A percentile compares a stretch with the other conserved stretches of the same genome.
Evolutionary conservation across 1,139 yeast species (phyloP).

Genomic region (Tardiomyces blankii): DNA sequence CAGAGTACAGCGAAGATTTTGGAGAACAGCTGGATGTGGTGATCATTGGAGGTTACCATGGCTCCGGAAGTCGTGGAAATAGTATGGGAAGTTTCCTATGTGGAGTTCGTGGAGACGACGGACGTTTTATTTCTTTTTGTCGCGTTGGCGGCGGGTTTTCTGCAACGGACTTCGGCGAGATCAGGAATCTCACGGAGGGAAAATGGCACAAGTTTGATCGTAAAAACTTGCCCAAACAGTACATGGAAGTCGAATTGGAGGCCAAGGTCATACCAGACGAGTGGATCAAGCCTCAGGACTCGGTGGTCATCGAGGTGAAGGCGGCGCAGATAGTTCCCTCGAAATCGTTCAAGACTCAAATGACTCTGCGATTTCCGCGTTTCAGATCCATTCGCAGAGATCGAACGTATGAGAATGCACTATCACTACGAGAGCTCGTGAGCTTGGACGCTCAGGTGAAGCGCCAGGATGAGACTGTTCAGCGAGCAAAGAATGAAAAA

Average conservation of each 20-base stretch:
- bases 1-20: slow-evolving; percentile 76
- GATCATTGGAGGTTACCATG: slow-evolving; percentile 68
- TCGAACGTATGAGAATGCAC: slow-evolving; percentile 46
- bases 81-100: slow-evolving; percentile 53
- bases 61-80: slow-evolving; percentile 38
- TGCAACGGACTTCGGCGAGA: slow-evolving; percentile 44
- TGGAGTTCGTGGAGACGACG: slow-evolving; percentile 43
- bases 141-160: slow-evolving; percentile 81
- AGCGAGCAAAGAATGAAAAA: slow-evolving; percentile 5
- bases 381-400: slow-evolving; percentile 61
- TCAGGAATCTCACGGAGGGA: slow-evolving; percentile 46
- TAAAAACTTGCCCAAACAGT: slow-evolving; percentile 26
- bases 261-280: slow-evolving; percentile 41
- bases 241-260: slow-evolving; percentile 42
- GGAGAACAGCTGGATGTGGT: slow-evolving; percentile 79
- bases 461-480: slow-evolving; percentile 5
- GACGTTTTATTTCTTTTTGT: slow-evolving; percentile 51
- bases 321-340: slow-evolving; percentile 59
- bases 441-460: slow-evolving; percentile 13
- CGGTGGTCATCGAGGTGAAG: slow-evolving; percentile 74
- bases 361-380: slow-evolving; percentile 69
- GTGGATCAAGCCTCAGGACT: slow-evolving; percentile 73
- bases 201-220: slow-evolving; percentile 44
- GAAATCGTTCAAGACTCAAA: slow-evolving; percentile 47
- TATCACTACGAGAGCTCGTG: slow-evolving; percentile 41